Conservation (phyloP, 2,329 filamentous ascomycete species). For the Raffaelea ambrosiae region DNA sequence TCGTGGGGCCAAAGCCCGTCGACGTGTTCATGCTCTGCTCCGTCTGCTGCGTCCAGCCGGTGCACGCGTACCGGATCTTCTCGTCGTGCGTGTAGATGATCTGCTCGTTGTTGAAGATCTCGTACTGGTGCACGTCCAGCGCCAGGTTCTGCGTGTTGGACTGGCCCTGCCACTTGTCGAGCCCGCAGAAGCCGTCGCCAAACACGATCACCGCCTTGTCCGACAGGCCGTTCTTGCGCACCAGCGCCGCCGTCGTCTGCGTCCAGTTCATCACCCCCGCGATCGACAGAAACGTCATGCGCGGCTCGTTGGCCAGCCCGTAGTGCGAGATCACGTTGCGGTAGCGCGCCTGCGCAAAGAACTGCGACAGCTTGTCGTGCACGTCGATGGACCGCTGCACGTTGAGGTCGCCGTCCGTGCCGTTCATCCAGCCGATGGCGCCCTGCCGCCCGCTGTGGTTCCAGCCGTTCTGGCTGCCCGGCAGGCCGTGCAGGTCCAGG, state of each 20-base stretch:
- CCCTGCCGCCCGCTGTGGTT: slow-evolving; percentile 88
- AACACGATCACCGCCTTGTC: slow-evolving; percentile 64
- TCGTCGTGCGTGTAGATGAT: slow-evolving; percentile 72
- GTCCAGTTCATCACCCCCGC: slow-evolving; percentile 73
- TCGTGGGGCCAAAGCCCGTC: slow-evolving; percentile 83
- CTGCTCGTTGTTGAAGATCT: slow-evolving; percentile 91
- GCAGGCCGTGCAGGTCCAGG: slow-evolving; percentile 83
- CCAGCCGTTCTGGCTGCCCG: slow-evolving; percentile 95
- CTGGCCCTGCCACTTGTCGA: slow-evolving; percentile 82
- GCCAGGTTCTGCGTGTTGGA: slow-evolving; percentile 66
- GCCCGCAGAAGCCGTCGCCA: slow-evolving; percentile 89
- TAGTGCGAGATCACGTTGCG: slow-evolving; percentile 89
- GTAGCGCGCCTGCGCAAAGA: slow-evolving; percentile 91
- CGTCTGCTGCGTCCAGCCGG: slow-evolving; percentile 77
- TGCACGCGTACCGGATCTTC: slow-evolving; percentile 82
- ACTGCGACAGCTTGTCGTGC: slow-evolving; percentile 77
- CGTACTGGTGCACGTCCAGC: slow-evolving; percentile 97
- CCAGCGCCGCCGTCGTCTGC: slow-evolving; percentile 57
- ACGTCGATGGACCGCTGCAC: slow-evolving; percentile 75
- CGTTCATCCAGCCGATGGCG: slow-evolving; percentile 78
- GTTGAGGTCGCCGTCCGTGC: slow-evolving; percentile 73
- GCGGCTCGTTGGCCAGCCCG: slow-evolving; percentile 88
- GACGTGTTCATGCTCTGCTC: slow-evolving; percentile 59
- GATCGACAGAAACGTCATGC: slow-evolving; percentile 66
- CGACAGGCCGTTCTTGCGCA: slow-evolving; percentile 68